Base-by-base conservation (phyloP, 2,329 filamentous ascomycete genomes). In the Penicillium capsulatum region DNA sequence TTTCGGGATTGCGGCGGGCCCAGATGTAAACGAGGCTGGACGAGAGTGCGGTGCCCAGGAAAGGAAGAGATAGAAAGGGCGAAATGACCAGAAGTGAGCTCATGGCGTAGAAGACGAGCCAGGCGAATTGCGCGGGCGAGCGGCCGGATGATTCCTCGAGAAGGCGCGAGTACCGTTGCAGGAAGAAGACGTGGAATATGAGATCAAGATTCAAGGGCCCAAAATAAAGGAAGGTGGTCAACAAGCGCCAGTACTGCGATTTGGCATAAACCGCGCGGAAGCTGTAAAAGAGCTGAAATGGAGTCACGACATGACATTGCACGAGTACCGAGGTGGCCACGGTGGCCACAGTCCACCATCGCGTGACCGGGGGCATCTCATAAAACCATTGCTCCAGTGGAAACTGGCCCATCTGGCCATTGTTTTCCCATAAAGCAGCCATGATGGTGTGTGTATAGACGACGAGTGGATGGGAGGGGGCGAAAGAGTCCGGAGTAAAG, bases 321-420 rank as follows among this genome's bases (percentile, higher is more conserved):
- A 97, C 89, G 54, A 97, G 71, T 11, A 89, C 81, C 53, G 89
- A 94, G 8, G 85, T 92, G 42, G 88, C 72, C 29, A 97, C 81
- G 0, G 90, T 94, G 3, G 90, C 89, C 16, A 88, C 90, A 15
- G 92, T 97, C 92, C 92, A 98, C 83, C 86, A 94, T 46, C 92
- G 76, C 26, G 92, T 98, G 67, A 90, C 94, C 17, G 92, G 81
- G 3, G 92, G 92, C 85, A 96, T 96, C 66, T 98, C 92, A 77
- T 88, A 96, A 68, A 96, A 97, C 92, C 92, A 98, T 54, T 91
- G 84, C 68, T 97, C 92, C 6, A 98, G 76, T 29, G 91, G 92
- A 59, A 95, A 74, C 47, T 78, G 75, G 40, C 73, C 72, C 47
- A 71, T 70, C 40, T 70, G 67, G 10, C 60, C 67, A 33, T 61